A percentile compares a stretch with the other conserved stretches of the same genome.
These are phyloP conservation scores for Chalciporus sphaerocephalus DNA, from an alignment of 768 basidiomycete genomes.

Conservation along the genomic window DNA sequence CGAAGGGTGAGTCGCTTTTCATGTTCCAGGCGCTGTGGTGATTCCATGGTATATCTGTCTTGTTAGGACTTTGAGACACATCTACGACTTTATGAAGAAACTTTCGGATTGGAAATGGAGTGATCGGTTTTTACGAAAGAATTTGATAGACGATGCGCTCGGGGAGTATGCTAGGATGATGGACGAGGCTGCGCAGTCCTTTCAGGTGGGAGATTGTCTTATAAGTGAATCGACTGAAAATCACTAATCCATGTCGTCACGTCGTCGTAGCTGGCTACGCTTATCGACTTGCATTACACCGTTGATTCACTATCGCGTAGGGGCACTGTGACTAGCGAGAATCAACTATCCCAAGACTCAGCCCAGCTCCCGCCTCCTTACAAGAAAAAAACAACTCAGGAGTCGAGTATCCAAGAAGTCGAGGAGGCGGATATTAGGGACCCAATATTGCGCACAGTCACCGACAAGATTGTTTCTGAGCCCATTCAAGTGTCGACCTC, in stretches of 20 bases:
- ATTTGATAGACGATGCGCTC: constrained; percentile 38
- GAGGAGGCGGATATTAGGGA: not conserved
- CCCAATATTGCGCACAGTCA: not conserved
- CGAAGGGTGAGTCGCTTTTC: constrained; percentile 31
- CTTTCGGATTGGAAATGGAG: constrained; percentile 41
- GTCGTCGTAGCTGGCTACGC: constrained; percentile 37
- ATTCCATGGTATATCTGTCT: not conserved
- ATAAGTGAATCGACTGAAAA: not conserved
- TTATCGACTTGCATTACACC: constrained; percentile 45
- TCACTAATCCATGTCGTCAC: not conserved
- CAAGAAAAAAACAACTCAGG: constrained; percentile 1
- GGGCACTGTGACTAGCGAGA: not conserved
- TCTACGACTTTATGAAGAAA: constrained; percentile 38
- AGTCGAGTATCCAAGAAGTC: not conserved
- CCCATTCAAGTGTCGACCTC: not conserved
- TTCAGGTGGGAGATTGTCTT: constrained; percentile 27
- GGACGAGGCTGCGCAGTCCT: constrained; percentile 44
- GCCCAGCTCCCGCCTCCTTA: constrained; percentile 20
- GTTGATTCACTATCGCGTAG: constrained; percentile 24
- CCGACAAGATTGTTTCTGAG: constrained; percentile 2
- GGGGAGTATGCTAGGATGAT: constrained; percentile 31
- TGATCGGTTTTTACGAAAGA: constrained; percentile 38
- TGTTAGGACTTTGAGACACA: constrained; percentile 36
- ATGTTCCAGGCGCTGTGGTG: not conserved
- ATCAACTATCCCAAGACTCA: not conserved